phyloP scores from a whole-genome alignment of 1,284 basidiomycete species.

The Trametes sp. region DNA sequence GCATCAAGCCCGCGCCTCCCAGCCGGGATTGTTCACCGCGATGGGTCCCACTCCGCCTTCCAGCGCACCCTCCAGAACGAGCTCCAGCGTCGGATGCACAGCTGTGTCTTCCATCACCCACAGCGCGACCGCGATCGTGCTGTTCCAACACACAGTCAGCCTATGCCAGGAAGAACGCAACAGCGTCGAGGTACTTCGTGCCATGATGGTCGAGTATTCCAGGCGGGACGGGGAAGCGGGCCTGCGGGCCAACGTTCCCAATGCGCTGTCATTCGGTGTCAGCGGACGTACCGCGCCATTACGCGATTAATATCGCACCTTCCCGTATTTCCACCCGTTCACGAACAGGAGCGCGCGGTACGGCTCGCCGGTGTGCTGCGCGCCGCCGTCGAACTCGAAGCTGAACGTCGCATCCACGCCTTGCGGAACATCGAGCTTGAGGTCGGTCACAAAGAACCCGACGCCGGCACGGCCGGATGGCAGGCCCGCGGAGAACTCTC shows the following conservation, averaged over 20 bases:
- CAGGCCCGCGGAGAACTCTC: conserved; percentile 63
- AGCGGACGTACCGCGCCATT: neutral
- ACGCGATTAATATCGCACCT: conserved; percentile 52
- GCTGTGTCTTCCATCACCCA: conserved; percentile 67
- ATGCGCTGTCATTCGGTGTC: conserved; percentile 33
- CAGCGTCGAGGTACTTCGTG: conserved; percentile 73
- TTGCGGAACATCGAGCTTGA: conserved; percentile 65
- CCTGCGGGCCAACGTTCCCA: conserved; percentile 62
- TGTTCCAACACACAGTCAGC: conserved; percentile 36
- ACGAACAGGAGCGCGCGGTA: conserved; percentile 80
- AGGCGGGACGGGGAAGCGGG: conserved; percentile 79
- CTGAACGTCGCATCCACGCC: conserved; percentile 70
- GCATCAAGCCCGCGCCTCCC: too few species aligned
- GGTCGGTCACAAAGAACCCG: conserved; percentile 81
- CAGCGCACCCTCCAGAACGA: conserved; percentile 63
- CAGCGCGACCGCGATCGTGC: conserved; percentile 74
- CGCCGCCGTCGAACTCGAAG: conserved; percentile 63
- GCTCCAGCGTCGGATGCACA: conserved; percentile 59
- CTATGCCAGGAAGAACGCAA: neutral
- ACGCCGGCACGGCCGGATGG: conserved; percentile 66
- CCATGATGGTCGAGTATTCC: conserved; percentile 78
- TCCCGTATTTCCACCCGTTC: conserved; percentile 90
- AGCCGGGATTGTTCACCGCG: conserved; percentile 63
- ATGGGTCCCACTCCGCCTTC: conserved; percentile 72
- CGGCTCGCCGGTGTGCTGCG: conserved; percentile 54